These are phyloP conservation scores for Penicillium tannophilum DNA, from an alignment of 495 filamentous ascomycete species.

Conservation along the genomic window DNA sequence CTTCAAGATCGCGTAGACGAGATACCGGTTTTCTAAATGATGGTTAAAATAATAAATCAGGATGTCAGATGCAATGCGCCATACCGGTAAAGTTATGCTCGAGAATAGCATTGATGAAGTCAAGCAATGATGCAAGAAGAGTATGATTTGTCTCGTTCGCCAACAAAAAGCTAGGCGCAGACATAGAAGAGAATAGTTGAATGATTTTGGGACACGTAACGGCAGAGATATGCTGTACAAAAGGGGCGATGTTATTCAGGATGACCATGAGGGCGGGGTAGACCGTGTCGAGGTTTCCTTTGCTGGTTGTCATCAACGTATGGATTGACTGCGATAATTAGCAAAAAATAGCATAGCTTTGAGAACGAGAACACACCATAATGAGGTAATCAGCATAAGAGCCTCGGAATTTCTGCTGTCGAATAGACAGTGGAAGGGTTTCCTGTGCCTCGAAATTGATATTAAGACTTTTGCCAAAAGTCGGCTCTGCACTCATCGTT, in stretches of 20 bases:
- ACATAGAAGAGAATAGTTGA: constrained; percentile 92
- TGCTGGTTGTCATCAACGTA: constrained; percentile 85
- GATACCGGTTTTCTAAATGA: constrained; percentile 71
- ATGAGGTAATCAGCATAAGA: constrained; percentile 94
- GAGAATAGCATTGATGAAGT: constrained; percentile 88
- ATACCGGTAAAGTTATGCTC: constrained; percentile 89
- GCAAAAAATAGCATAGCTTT: constrained; percentile 9
- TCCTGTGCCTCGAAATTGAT: constrained; percentile 88
- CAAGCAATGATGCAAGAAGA: constrained; percentile 79
- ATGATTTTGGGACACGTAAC: constrained; percentile 78
- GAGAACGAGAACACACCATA: constrained; percentile 53
- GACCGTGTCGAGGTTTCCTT: constrained; percentile 86
- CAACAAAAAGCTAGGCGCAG: constrained; percentile 89
- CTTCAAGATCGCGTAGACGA: constrained; percentile 79
- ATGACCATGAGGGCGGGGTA: constrained; percentile 92
- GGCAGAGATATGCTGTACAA: constrained; percentile 75
- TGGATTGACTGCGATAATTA: constrained; percentile 77
- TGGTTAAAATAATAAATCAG: constrained; percentile 5
- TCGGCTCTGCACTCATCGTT: constrained; percentile 89
- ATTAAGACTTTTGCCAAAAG: constrained; percentile 89
- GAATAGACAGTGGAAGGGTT: constrained; percentile 76
- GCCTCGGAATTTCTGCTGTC: constrained; percentile 81
- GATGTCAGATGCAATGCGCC: constrained; percentile 16
- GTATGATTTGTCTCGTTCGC: constrained; percentile 92
- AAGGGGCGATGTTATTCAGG: constrained; percentile 87